Percentiles rank a stretch among this genome's conserved stretches.
Evolutionary conservation across 2,329 filamentous ascomycete genomes (phyloP).

Genomic region (Diaporthe sp.): DNA sequence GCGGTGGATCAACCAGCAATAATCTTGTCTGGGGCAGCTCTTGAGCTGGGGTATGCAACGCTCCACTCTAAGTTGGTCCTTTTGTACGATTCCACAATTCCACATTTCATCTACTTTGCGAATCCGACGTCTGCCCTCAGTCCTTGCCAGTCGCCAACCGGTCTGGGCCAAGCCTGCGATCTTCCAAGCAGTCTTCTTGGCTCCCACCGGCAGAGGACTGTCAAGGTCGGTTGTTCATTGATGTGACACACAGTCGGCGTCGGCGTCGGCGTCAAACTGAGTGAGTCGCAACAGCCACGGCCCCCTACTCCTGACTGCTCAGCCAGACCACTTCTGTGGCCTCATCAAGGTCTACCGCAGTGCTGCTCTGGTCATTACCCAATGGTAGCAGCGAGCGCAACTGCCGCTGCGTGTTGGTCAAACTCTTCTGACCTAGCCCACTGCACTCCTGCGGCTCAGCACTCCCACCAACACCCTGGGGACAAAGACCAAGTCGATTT

Average conservation of each 20-base stretch:
- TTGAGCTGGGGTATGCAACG: neutral
- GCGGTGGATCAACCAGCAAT: neutral
- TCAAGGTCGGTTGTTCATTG: neutral
- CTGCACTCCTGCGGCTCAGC: conserved; percentile 38
- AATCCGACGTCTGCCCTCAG: neutral
- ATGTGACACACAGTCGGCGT: neutral
- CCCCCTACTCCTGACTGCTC: conserved; percentile 6
- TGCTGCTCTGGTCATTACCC: conserved; percentile 16
- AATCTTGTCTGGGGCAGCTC: conserved; percentile 18
- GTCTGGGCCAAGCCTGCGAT: conserved; percentile 16
- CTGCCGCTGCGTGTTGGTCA: conserved; percentile 30
- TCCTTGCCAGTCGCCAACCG: neutral
- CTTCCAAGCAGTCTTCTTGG: conserved; percentile 2
- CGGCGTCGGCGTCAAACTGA: conserved; percentile 14
- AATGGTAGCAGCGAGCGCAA: conserved; percentile 16
- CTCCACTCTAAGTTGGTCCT: conserved; percentile 9
- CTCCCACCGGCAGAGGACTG: neutral
- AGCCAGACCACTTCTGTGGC: conserved; percentile 29
- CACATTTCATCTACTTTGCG: conserved; percentile 33
- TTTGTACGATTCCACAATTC: conserved; percentile 26
- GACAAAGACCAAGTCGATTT: neutral
- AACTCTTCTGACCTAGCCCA: conserved; percentile 24
- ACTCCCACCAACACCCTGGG: conserved; percentile 9
- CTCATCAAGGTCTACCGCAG: conserved; percentile 9
- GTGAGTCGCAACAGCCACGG: conserved; percentile 26